Evolutionary conservation across 2,329 filamentous ascomycete genomes (phyloP), one percentile per base, ranked within the genome.

Genomic region (Pezicula carpinea): DNA sequence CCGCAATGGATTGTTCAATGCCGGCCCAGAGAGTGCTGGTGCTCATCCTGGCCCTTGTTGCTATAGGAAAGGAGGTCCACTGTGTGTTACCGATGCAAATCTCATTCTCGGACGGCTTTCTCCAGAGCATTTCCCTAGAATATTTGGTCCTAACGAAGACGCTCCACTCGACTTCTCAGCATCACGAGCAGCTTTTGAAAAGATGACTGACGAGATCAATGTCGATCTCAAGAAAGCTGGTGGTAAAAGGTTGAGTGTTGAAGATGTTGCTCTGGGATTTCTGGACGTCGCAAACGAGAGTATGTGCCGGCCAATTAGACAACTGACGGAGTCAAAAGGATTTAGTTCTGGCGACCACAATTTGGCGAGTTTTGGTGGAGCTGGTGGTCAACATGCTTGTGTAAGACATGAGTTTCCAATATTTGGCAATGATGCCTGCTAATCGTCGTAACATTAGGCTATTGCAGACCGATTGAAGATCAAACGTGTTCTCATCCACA

Each of bases 51-150:
- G 90, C 0, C 91, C 90, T 7, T 89, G 89, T 1, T 95, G 90
- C 57, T 96, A 96, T 65, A 79, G 89, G 21, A 96, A 96, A 65
- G 87, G 85, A 0, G 90, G 90, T 0, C 90, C 91, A 3, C 75
- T 92, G 4, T 92, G 91, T 0, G 90, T 96, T 18, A 96, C 90
- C 0, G 91, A 96, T 63, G 90, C 91, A 1, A 96, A 96, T 57
- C 66, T 96, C 5, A 88, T 89, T 56, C 78, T 96, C 0, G 89
- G 90, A 0, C 78, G 90, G 32, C 71, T 96, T 5, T 69, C 95
- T 1, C 89, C 91, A 0, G 87, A 93, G 49, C 93, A 91, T 71
- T 96, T 96, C 61, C 90, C 90, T 0, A 91, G 91, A 64, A 96
- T 96, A 49, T 96, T 96, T 58, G 91, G 91, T 39, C 85, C 88